Base-by-base conservation (phyloP, 495 filamentous ascomycete genomes). In the Neurospora sp. region DNA sequence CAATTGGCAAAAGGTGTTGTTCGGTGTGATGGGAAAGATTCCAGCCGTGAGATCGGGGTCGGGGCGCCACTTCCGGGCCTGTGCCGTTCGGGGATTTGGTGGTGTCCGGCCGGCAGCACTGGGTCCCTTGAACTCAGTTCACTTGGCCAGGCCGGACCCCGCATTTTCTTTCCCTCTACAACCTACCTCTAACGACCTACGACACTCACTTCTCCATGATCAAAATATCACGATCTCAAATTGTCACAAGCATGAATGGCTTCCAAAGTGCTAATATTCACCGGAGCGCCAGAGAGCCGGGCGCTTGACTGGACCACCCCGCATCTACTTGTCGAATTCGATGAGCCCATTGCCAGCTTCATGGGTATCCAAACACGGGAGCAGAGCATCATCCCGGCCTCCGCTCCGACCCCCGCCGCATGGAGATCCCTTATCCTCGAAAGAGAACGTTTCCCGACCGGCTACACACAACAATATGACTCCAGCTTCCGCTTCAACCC, bases 221-320 rank as follows among this genome's bases (percentile, higher is more conserved):
- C 5, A n/a, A 48, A n/a, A n/a, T n/a, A n/a, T n/a, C n/a, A n/a
- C n/a, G n/a, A n/a, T n/a, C n/a, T n/a, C n/a, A n/a, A n/a, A n/a
- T n/a, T 37, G 21, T 37, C 28, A 45, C 4, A 39, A 62, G 54
- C 54, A 62, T 62, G 54, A 66, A 89, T 89, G 88, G 75, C 84
- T 71, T 73, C 66, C 73, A 86, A 84, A 73, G 76, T 86, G 48
- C 81, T 90, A 69, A 88, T 93, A 70, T 83, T 92, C 45, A 80
- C 88, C 73, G 91, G 92, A 8, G 89, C 91, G 21, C 92, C 92
- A 36, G 84, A 88, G 34, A 75, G 77, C 24, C 76, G 74, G 43
- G 82, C 81, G 38, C 82, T 94, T 15, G 76, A 86, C 37, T 93
- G 91, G 91, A 79, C 84, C 40, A 78, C 85, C 38, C 75, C 79